Percentiles rank a stretch among this genome's conserved stretches.
Conservation (phyloP, 768 basidiomycete genomes). For the Polyporus arcularius region DNA sequence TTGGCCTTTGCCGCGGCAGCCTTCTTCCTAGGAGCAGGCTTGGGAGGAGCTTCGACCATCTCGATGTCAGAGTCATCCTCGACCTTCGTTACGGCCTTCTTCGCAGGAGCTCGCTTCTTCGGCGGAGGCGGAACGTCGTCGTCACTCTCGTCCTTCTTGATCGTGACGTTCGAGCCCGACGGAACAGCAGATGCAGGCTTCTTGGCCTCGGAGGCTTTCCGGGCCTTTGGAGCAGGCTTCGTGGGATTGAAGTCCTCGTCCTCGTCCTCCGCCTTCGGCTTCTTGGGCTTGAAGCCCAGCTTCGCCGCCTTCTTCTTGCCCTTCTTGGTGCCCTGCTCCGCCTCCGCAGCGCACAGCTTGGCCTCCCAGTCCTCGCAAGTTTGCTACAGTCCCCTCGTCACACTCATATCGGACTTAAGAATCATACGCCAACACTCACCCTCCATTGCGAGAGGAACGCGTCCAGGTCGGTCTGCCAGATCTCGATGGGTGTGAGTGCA, state of each 20-base stretch:
- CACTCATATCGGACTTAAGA: neutral
- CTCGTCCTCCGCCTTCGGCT: constrained; percentile 39
- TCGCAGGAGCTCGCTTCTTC: constrained; percentile 40
- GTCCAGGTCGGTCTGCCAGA: constrained; percentile 93
- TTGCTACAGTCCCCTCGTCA: constrained; percentile 29
- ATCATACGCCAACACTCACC: constrained; percentile 42
- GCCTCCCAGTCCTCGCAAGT: constrained; percentile 45
- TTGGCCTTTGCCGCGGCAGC: constrained; percentile 39
- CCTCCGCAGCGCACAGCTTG: constrained; percentile 44
- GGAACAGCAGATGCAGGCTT: constrained; percentile 32
- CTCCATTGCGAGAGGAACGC: constrained; percentile 83
- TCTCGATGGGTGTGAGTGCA: constrained; percentile 71
- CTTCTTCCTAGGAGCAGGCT: constrained; percentile 41
- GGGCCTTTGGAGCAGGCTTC: constrained; percentile 44
- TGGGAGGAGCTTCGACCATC: constrained; percentile 38
- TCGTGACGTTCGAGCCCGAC: constrained; percentile 48
- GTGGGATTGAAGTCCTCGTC: constrained; percentile 60
- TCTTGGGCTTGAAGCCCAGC: constrained; percentile 48
- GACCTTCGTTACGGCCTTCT: constrained; percentile 46
- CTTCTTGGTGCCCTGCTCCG: constrained; percentile 44
- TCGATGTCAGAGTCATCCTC: constrained; percentile 50
- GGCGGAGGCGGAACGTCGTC: constrained; percentile 34
- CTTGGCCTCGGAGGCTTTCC: constrained; percentile 32
- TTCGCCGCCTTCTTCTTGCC: constrained; percentile 60
- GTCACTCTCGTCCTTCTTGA: constrained; percentile 50